Conservation (phyloP, 345 rosid species). For the Eutrema yunnanense region DNA sequence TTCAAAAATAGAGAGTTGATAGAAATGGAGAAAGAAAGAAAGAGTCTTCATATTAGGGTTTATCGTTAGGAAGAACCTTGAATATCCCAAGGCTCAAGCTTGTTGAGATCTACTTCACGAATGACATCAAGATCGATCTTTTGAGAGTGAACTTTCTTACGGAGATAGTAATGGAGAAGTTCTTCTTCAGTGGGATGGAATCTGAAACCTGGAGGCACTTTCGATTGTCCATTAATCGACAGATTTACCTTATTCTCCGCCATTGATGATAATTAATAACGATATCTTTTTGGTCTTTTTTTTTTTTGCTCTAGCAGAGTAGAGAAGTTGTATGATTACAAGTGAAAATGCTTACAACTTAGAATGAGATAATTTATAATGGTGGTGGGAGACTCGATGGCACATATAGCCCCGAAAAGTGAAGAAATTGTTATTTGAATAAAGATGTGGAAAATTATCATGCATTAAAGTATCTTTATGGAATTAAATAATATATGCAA, state of each 20-base stretch:
- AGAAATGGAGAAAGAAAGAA: neutral
- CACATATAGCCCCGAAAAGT: conserved; percentile 3
- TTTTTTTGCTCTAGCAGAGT: neutral
- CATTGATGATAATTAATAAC: conserved; percentile 24
- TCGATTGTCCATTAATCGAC: conserved; percentile 89
- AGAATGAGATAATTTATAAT: conserved; percentile 55
- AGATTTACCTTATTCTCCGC: conserved; percentile 58
- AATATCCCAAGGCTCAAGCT: conserved; percentile 99
- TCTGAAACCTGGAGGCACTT: conserved; percentile 97
- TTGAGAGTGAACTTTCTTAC: conserved; percentile 79
- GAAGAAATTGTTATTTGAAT: conserved; percentile 15
- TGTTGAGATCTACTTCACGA: conserved; percentile 96
- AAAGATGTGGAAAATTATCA: neutral
- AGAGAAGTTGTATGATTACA: conserved; percentile 33
- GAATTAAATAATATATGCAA: neutral
- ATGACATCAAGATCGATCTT: conserved; percentile 95
- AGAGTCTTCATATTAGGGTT: neutral
- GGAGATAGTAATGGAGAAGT: conserved; percentile 87
- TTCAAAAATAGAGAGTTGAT: neutral
- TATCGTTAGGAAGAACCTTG: conserved; percentile 51
- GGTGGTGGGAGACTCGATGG: conserved; percentile 43
- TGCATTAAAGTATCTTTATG: conserved; percentile 21
- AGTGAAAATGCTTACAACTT: conserved; percentile 45
- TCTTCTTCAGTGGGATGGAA: conserved; percentile 98
- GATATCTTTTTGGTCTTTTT: neutral